phyloP scores from a whole-genome alignment of 2,329 filamentous ascomycete species.

The Botrytis fabae region DNA sequence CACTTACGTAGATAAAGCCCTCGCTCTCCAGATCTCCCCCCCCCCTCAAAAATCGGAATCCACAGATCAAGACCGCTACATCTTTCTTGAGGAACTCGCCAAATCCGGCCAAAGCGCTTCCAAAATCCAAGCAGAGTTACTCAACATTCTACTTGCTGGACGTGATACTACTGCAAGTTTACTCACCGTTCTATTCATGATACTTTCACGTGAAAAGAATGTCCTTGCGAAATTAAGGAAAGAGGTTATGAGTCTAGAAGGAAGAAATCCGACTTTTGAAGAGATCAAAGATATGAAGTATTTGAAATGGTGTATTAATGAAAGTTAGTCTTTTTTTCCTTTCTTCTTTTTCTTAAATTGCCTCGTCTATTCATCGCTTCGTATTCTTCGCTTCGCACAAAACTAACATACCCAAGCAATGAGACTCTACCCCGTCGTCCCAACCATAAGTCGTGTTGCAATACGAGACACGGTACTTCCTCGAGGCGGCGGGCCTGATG shows the following conservation, averaged over 20 bases:
- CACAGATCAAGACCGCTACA: conserved; percentile 26
- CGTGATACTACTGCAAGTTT: conserved; percentile 29
- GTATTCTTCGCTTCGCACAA: conserved; percentile 36
- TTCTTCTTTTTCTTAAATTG: background rate
- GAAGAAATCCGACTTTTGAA: conserved; percentile 21
- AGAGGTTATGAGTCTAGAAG: conserved; percentile 33
- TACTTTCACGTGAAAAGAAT: conserved; percentile 25
- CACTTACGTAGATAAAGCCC: conserved; percentile 35
- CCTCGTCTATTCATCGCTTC: conserved; percentile 28
- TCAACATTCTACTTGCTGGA: conserved; percentile 29
- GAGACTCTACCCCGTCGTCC: conserved; percentile 49
- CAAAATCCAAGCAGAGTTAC: conserved; percentile 32
- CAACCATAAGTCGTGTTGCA: conserved; percentile 53
- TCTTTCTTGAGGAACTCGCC: conserved; percentile 42
- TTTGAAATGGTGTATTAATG: conserved; percentile 31
- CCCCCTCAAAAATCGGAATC: conserved; percentile 42
- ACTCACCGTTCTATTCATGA: conserved; percentile 38
- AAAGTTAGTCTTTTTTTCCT: conserved; percentile 41
- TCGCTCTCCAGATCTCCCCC: conserved; percentile 43
- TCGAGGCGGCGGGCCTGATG: conserved; percentile 41
- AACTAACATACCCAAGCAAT: conserved; percentile 45
- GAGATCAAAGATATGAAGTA: conserved; percentile 32
- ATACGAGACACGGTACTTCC: conserved; percentile 46
- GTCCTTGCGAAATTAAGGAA: conserved; percentile 43
- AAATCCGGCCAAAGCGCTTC: conserved; percentile 28